phyloP scores from a whole-genome alignment of 176 grass and related monocot species.

The Aechmea fasciata region DNA sequence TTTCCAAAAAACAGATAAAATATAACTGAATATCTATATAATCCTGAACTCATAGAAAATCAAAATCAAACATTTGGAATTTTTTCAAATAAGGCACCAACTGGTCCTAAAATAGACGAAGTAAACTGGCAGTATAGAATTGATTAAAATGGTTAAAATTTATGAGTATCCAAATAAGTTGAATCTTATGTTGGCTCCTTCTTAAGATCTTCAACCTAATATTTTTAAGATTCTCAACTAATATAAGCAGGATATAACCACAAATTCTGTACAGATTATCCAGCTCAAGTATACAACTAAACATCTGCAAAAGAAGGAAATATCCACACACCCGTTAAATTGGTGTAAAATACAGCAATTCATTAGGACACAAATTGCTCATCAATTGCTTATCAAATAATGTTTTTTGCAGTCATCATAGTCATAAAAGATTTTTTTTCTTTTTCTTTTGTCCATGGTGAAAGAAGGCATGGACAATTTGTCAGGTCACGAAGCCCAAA shows the following conservation, averaged over 20 bases:
- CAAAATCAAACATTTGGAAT: neutral
- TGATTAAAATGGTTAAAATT: neutral
- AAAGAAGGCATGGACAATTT: too few species aligned
- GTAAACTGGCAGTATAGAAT: neutral
- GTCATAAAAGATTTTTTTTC: too few species aligned
- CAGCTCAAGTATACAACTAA: too few species aligned
- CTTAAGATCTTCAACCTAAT: neutral
- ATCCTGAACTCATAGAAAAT: neutral
- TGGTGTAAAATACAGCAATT: too few species aligned
- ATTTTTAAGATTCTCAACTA: neutral
- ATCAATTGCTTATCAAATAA: too few species aligned
- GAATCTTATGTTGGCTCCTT: neutral
- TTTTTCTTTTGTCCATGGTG: too few species aligned
- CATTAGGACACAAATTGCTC: too few species aligned
- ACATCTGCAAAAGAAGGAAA: too few species aligned
- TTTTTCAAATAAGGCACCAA: neutral
- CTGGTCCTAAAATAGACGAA: neutral
- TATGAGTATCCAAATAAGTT: constrained; percentile 1
- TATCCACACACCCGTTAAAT: too few species aligned
- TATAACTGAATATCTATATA: neutral
- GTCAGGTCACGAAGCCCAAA: too few species aligned
- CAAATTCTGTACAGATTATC: neutral
- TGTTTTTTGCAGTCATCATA: too few species aligned
- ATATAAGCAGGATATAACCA: neutral
- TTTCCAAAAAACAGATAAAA: neutral